Base-by-base conservation (phyloP, 2,329 filamentous ascomycete genomes). In the Ophiostoma quercus region DNA sequence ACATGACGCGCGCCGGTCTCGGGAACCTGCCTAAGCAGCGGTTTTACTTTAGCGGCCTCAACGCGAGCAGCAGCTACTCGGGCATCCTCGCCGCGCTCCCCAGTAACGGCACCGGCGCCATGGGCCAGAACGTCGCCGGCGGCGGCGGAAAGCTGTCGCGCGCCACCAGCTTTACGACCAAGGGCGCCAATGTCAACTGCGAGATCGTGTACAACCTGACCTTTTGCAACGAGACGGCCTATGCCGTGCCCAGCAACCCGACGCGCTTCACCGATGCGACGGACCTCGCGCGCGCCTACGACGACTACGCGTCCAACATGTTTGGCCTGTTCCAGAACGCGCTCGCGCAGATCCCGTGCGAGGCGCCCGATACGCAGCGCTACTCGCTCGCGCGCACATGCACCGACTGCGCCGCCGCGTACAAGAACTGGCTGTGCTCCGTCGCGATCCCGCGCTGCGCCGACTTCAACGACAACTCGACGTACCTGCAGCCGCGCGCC, bases 401-500 rank as follows among this genome's bases (percentile, higher is more conserved):
- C 82, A 79, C 82, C 62, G 86, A 96, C 78, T 99, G 95, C 79
- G 86, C 83, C 19, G 76, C 77, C 0, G 92, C 92, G 9, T 99
- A 99, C 84, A 97, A 96, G 78, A 84, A 88, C 76, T 99, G 95
- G 95, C 88, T 99, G 25, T 99, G 95, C 81, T 91, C 92, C 32
- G 93, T 98, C 37, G 90, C 88, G 19, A 95, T 99, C 72, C 95
- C 95, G 0, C 91, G 94, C 39, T 99, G 95, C 81, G 90, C 92
- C 76, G 94, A 97, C 80, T 95, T 91, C 75, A 68, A 78, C 1
- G 80, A 80, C 73, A 79, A 82, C 1, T 78, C 83, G 39, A 75
- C 79, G 12, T 88, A 81, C 76, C 84, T 92, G 2, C 86, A 88
- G 71, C 82, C 84, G 25, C 90, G 95, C 65, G 95, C 94, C 75